A percentile compares a stretch with the other conserved stretches of the same genome.
phyloP scores from a whole-genome alignment of 2,329 filamentous ascomycete genomes.

The Cercospora brassicicola region DNA sequence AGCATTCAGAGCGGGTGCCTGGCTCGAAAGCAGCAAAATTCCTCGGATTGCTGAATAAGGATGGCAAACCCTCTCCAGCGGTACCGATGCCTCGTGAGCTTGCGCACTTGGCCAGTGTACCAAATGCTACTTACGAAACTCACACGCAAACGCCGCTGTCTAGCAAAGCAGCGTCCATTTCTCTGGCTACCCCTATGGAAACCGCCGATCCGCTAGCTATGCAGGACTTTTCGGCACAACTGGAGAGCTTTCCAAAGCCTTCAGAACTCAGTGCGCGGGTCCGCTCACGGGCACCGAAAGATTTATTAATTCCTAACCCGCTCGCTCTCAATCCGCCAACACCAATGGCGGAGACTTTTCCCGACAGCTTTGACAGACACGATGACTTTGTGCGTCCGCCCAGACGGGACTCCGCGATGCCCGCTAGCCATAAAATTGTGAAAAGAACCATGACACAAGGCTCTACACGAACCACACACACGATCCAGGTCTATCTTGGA shows the following conservation, averaged over 20 bases:
- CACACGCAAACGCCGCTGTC: neutral
- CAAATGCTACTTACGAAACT: constrained; percentile 6
- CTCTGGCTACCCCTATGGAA: neutral
- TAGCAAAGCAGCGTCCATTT: neutral
- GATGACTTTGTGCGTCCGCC: constrained; percentile 10
- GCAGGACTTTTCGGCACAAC: constrained; percentile 23
- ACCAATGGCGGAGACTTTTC: neutral
- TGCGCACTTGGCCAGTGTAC: neutral
- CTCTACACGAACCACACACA: constrained; percentile 20
- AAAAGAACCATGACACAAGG: constrained; percentile 9
- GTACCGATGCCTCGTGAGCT: constrained; percentile 9
- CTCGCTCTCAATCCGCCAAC: constrained; percentile 11
- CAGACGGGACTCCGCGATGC: constrained; percentile 19
- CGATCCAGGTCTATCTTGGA: constrained; percentile 32
- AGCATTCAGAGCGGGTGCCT: constrained; percentile 17
- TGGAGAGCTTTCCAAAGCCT: constrained; percentile 25
- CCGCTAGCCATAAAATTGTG: constrained; percentile 8
- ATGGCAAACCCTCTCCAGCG: constrained; percentile 8
- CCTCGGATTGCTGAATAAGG: constrained; percentile 26
- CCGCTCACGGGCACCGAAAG: neutral
- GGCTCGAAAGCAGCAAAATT: constrained; percentile 34
- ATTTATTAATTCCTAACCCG: constrained; percentile 1
- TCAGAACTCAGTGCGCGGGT: neutral
- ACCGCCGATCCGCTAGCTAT: constrained; percentile 4
- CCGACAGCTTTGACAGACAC: neutral